Percentiles rank a stretch among this genome's conserved stretches.
These are phyloP conservation scores for Blastocystis sp. DNA, from an alignment of 352 stramenopile species.

Conservation along the genomic window DNA sequence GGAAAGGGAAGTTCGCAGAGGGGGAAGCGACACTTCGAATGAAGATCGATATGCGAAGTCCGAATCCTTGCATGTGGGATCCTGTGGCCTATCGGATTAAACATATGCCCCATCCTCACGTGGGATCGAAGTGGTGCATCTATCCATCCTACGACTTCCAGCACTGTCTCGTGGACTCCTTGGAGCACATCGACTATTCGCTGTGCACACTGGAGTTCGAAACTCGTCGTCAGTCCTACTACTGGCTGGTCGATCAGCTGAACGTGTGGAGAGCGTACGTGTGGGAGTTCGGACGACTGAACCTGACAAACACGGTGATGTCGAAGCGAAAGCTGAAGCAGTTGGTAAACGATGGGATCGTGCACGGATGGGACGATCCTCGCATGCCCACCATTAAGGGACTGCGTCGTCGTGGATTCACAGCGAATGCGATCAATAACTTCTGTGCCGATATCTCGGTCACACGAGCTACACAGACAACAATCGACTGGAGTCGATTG, in stretches of 20 bases:
- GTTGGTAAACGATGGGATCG: slow-evolving; percentile 75
- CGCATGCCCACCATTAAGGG: slow-evolving; percentile 95
- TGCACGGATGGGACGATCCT: slow-evolving; percentile 86
- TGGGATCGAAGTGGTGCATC: slow-evolving; percentile 94
- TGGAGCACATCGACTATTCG: slow-evolving; percentile 98
- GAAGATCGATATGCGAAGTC: slow-evolving; percentile 94
- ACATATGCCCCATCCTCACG: slow-evolving; percentile 91
- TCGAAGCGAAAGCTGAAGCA: slow-evolving; percentile 96
- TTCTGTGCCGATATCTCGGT: slow-evolving; percentile 83
- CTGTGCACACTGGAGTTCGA: slow-evolving; percentile 99
- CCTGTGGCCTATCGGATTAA: slow-evolving; percentile 96
- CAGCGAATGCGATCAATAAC: slow-evolving; percentile 78
- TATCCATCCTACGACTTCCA: slow-evolving; percentile 99
- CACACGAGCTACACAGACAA: slow-evolving; percentile 74
- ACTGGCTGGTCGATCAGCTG: slow-evolving; percentile 92
- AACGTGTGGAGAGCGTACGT: slow-evolving; percentile 82
- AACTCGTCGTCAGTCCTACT: slow-evolving; percentile 91
- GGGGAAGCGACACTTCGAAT: slow-evolving; percentile 88
- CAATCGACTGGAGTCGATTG: slow-evolving; percentile 70
- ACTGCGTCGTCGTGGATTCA: slow-evolving; percentile 78
- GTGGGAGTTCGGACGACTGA: slow-evolving; percentile 89
- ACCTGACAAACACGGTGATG: slow-evolving; percentile 94
- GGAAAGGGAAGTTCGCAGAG: slow-evolving; percentile 80
- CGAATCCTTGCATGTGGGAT: slow-evolving; percentile 98
- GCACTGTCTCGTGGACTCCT: slow-evolving; percentile 91